phyloP scores from a whole-genome alignment of 306 rosid species.

The Prunus davidiana region DNA sequence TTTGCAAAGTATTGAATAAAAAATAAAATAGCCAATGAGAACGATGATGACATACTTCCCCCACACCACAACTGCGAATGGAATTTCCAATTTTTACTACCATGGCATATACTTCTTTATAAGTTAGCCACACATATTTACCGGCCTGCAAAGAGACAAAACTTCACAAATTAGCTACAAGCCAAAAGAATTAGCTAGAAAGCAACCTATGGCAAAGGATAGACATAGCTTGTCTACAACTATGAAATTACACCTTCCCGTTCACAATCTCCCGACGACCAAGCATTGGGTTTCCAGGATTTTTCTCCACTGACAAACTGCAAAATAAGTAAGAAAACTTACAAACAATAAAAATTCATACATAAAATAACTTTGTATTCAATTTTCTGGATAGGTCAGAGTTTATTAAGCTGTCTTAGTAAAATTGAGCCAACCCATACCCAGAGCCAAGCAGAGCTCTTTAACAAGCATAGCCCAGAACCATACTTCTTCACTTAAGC shows the following conservation, averaged over 20 bases:
- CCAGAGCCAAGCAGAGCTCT: not conserved
- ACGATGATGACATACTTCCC: constrained; percentile 47
- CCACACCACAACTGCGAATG: constrained; percentile 62
- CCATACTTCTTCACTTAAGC: not conserved
- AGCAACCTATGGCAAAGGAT: constrained; percentile 3
- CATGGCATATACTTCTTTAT: constrained; percentile 63
- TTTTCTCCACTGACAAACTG: constrained; percentile 80
- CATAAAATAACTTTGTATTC: not conserved
- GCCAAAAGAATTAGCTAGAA: not conserved
- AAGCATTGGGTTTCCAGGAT: constrained; percentile 72
- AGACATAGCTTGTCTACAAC: not conserved
- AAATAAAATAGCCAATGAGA: not conserved
- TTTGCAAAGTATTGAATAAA: not conserved
- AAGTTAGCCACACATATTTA: constrained; percentile 73
- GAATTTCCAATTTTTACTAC: constrained; percentile 83
- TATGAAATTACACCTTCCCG: constrained; percentile 51
- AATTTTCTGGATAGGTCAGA: not conserved
- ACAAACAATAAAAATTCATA: not conserved
- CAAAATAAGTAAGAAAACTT: constrained; percentile 17
- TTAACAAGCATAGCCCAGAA: not conserved
- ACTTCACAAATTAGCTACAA: constrained; percentile 20
- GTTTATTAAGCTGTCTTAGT: not conserved
- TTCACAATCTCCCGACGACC: constrained; percentile 64
- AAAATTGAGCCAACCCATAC: not conserved
- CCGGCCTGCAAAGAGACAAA: constrained; percentile 51